Conservation (phyloP, 2,329 filamentous ascomycete genomes). For the Gyromitra esculenta region DNA sequence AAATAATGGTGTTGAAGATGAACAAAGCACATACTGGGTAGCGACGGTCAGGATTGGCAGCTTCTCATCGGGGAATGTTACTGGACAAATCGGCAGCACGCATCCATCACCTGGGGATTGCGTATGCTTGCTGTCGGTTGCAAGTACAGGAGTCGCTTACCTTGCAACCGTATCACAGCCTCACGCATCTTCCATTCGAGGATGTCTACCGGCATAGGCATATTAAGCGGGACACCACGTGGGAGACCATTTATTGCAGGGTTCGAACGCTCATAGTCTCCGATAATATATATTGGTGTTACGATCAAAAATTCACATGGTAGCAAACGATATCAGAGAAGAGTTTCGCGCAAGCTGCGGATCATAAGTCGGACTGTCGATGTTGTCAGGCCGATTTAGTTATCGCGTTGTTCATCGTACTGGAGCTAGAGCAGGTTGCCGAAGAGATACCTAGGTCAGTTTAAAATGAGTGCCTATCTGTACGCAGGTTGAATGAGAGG, state of each 20-base stretch:
- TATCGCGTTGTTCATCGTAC: background rate
- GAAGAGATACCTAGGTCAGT: background rate
- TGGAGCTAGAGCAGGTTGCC: background rate
- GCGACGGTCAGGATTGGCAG: background rate
- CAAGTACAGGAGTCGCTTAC: slow-evolving; percentile 9
- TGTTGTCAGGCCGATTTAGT: background rate
- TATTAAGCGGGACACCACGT: slow-evolving; percentile 1
- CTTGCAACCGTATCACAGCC: background rate
- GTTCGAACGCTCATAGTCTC: background rate
- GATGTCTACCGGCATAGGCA: background rate
- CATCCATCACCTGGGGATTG: slow-evolving; percentile 4
- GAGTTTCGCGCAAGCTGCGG: background rate
- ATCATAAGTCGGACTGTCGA: background rate
- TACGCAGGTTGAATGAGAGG: background rate
- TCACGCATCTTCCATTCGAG: background rate
- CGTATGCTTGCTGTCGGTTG: background rate
- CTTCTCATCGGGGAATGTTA: slow-evolving; percentile 1
- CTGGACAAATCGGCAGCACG: background rate
- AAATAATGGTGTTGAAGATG: slow-evolving; percentile 7
- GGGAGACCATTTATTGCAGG: slow-evolving; percentile 1
- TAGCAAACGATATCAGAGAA: background rate
- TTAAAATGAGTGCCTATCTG: slow-evolving; percentile 1
- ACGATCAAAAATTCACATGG: background rate
- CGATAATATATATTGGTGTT: background rate
- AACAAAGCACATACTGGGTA: too few relatives aligned